phyloP scores from a whole-genome alignment of 371 early-diverging fungal genomes.

The Mucor irregularis region DNA sequence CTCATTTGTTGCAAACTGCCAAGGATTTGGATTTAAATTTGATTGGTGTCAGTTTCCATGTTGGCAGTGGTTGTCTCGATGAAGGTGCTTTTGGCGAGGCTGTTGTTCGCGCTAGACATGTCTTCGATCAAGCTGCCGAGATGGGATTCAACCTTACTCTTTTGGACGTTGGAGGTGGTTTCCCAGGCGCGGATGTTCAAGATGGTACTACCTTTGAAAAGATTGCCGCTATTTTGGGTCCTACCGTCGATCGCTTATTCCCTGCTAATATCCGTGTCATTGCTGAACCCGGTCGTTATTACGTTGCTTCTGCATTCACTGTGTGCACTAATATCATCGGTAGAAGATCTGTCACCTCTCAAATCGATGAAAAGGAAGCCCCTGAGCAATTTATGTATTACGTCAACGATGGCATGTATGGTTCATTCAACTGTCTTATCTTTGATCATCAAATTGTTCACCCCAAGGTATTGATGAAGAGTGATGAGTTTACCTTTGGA shows the following conservation, averaged over 20 bases:
- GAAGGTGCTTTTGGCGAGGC: constrained; percentile 92
- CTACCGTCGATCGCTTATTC: constrained; percentile 80
- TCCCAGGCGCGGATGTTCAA: constrained; percentile 84
- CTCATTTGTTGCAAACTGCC: constrained; percentile 72
- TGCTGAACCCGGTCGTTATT: constrained; percentile 98
- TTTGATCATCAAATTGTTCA: constrained; percentile 91
- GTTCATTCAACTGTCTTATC: constrained; percentile 96
- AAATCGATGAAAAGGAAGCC: constrained; percentile 11
- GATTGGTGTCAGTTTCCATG: constrained; percentile 94
- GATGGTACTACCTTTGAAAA: constrained; percentile 81
- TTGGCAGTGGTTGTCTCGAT: constrained; percentile 93
- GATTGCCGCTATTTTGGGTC: constrained; percentile 80
- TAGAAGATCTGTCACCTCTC: constrained; percentile 69
- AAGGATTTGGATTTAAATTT: constrained; percentile 81
- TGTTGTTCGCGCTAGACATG: constrained; percentile 77
- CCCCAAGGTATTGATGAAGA: constrained; percentile 54
- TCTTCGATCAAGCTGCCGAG: constrained; percentile 81
- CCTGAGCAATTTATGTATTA: constrained; percentile 85
- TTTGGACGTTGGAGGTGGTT: constrained; percentile 97
- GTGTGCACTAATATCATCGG: constrained; percentile 91
- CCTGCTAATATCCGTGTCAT: constrained; percentile 80
- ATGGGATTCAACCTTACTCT: constrained; percentile 79
- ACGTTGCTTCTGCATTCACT: constrained; percentile 91
- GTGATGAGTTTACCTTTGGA: constrained; percentile 51
- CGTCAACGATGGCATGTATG: constrained; percentile 98